Evolutionary conservation across 441 rosid species (phyloP).

Genomic region (California macrophylla): DNA sequence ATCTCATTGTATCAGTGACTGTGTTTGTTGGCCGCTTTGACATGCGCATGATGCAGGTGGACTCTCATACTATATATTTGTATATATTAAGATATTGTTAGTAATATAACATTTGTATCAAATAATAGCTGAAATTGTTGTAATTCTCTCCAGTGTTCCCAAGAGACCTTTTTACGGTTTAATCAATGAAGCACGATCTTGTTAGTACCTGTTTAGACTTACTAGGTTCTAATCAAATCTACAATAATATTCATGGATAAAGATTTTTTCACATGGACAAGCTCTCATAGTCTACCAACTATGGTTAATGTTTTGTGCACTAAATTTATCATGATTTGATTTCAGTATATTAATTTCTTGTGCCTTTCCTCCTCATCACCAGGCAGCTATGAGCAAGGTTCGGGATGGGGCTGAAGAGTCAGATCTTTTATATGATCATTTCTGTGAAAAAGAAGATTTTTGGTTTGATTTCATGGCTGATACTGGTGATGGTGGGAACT

Average conservation of each 20-base stretch:
- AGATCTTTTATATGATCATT: slow-evolving; percentile 74
- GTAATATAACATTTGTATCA: neutral
- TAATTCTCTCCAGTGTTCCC: neutral
- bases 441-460: slow-evolving; percentile 56
- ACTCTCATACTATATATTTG: slow-evolving; percentile 7
- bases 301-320: neutral
- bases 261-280: neutral
- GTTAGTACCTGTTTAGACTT: neutral
- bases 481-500: slow-evolving; percentile 99
- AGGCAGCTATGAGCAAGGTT: slow-evolving; percentile 85
- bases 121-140: neutral
- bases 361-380: slow-evolving; percentile 18
- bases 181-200: neutral
- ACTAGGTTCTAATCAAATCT: neutral
- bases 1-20: slow-evolving; percentile 94
- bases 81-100: slow-evolving; percentile 44
- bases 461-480: slow-evolving; percentile 99
- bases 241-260: neutral
- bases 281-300: neutral
- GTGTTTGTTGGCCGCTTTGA: slow-evolving; percentile 98
- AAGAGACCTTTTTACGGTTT: neutral
- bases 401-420: slow-evolving; percentile 40
- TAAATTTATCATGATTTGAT: neutral
- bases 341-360: neutral
- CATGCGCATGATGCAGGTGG: slow-evolving; percentile 99